Conservation (phyloP, 345 rosid genomes). For the Eutrema heterophyllum region DNA sequence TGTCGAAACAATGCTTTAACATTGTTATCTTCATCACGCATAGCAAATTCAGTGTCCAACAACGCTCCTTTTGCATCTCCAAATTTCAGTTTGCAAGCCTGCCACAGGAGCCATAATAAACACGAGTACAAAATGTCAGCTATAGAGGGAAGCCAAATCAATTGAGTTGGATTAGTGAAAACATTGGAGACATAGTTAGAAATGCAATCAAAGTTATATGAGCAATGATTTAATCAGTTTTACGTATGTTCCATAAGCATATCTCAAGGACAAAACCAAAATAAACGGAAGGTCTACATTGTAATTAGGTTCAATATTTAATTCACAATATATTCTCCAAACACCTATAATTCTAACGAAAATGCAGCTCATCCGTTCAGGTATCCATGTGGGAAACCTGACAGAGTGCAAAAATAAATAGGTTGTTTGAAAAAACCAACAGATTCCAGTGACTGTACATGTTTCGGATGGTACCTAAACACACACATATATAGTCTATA, state of each 20-base stretch:
- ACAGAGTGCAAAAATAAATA: background rate
- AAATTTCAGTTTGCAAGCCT: slow-evolving; percentile 87
- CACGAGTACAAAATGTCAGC: background rate
- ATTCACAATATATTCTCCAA: background rate
- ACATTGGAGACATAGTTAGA: background rate
- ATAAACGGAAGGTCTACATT: background rate
- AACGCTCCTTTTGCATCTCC: slow-evolving; percentile 90
- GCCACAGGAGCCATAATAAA: slow-evolving; percentile 4
- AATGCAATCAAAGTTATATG: background rate
- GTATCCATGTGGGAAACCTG: background rate
- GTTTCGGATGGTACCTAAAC: background rate
- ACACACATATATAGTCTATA: background rate
- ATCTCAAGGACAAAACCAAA: slow-evolving; percentile 3
- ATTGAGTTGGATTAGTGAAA: background rate
- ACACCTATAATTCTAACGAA: background rate
- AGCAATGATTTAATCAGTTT: background rate
- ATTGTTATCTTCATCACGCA: slow-evolving; percentile 81
- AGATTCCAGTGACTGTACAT: background rate
- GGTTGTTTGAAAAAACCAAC: background rate
- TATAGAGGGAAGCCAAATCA: slow-evolving; percentile 1
- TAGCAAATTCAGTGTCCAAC: slow-evolving; percentile 79
- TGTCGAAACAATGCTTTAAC: slow-evolving; percentile 93
- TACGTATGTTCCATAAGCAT: background rate
- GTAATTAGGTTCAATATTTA: background rate
- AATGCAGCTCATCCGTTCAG: background rate